phyloP scores from a whole-genome alignment of 2,329 filamentous ascomycete species.

The Xylaria sp. region DNA sequence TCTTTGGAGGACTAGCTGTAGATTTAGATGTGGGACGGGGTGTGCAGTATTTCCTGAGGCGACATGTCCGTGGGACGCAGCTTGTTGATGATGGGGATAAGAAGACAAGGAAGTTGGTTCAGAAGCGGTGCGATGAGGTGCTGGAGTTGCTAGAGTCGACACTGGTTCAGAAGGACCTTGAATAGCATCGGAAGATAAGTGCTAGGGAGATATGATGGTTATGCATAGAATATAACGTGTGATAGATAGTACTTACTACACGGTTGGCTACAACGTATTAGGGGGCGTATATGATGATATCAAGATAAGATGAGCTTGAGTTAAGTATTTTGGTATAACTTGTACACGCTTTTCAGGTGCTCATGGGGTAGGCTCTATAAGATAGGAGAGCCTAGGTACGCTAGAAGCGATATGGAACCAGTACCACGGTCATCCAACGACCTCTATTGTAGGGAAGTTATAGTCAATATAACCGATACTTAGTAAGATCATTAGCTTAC shows the following conservation, averaged over 20 bases:
- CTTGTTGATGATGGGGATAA: constrained; percentile 58
- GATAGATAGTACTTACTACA: not conserved
- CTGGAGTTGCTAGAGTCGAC: constrained; percentile 52
- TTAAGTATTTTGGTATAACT: no score
- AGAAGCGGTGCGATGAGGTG: constrained; percentile 59
- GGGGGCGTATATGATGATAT: no score
- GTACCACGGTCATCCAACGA: no score
- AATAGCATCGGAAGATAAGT: constrained; percentile 15
- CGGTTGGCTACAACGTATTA: not conserved
- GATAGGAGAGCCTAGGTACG: no score
- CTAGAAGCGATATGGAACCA: no score
- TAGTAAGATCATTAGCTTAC: no score
- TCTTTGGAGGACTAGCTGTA: constrained; percentile 74
- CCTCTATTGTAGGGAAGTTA: no score
- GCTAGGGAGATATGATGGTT: not conserved
- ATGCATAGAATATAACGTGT: not conserved
- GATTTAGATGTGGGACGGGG: constrained; percentile 78
- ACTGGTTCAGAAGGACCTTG: constrained; percentile 37
- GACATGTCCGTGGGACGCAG: constrained; percentile 75
- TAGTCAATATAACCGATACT: no score
- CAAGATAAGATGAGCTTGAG: no score
- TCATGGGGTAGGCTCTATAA: no score
- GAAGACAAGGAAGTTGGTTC: constrained; percentile 60
- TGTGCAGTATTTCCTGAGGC: constrained; percentile 82
- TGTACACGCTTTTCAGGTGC: no score